Evolutionary conservation across 2,329 filamentous ascomycete genomes (phyloP).

Genomic region (Atkinsonella texensis): DNA sequence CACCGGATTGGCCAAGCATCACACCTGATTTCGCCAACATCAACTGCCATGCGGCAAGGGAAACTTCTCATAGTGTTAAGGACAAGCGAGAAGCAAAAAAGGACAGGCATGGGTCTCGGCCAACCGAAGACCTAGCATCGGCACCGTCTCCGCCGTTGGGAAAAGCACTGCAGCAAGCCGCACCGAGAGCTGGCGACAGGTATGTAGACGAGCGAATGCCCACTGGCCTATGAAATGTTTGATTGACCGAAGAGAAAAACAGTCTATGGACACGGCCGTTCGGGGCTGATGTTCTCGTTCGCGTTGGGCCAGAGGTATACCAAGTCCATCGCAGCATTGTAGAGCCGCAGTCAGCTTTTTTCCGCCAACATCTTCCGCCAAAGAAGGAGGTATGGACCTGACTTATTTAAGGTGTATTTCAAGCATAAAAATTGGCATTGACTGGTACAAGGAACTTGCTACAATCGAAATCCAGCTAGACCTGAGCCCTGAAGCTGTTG

Average conservation of each 20-base stretch:
- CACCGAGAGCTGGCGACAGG: constrained; percentile 16
- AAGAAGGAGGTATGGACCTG: constrained; percentile 6
- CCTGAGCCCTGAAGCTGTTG: constrained; percentile 15
- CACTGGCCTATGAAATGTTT: not conserved
- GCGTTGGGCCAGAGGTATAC: constrained; percentile 13
- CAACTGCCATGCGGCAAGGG: not conserved
- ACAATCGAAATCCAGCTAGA: constrained; percentile 15
- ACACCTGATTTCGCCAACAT: constrained; percentile 1
- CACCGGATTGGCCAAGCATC: constrained; percentile 2
- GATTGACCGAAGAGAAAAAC: not conserved
- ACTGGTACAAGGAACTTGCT: constrained; percentile 15
- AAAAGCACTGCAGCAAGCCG: constrained; percentile 16
- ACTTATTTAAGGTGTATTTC: not conserved
- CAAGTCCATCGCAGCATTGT: constrained; percentile 24
- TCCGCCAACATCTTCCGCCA: constrained; percentile 21
- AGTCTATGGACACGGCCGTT: constrained; percentile 21
- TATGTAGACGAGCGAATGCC: constrained; percentile 3
- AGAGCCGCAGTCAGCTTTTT: constrained; percentile 20
- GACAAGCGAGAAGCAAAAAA: not conserved
- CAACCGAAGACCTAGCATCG: not conserved
- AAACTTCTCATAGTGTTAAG: not conserved
- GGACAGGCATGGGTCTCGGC: not conserved
- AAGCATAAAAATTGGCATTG: not conserved
- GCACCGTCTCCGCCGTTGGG: constrained; percentile 7
- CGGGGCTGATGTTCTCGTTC: constrained; percentile 21